Conservation (phyloP, 2,329 filamentous ascomycete genomes). For the Verticillium isaacii region DNA sequence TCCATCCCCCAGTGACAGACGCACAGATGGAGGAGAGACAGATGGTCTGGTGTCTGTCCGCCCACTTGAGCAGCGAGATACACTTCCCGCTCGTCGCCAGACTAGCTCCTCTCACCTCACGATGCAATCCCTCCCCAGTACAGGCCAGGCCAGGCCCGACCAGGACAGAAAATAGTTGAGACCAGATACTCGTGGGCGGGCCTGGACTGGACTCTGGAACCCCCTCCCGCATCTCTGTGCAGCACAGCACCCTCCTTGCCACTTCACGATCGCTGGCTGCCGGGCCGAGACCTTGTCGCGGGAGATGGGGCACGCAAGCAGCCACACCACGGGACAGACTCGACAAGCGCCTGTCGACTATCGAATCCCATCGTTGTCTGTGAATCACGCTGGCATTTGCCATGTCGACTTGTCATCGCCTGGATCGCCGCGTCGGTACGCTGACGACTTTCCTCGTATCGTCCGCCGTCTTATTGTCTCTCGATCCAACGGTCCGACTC, state of each 20-base stretch:
- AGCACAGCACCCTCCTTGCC: neutral
- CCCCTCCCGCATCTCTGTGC: neutral
- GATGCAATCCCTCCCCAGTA: neutral
- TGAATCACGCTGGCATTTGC: neutral
- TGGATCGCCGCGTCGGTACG: neutral
- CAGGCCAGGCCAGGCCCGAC: too few relatives aligned
- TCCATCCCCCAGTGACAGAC: neutral
- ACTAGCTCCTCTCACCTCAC: neutral
- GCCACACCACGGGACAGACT: conserved; percentile 2
- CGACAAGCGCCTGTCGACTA: neutral
- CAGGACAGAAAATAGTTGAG: neutral
- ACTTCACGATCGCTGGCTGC: neutral
- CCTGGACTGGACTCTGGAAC: neutral
- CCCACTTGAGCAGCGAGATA: neutral
- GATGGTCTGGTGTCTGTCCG: neutral
- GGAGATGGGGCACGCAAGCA: neutral
- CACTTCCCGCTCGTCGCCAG: neutral
- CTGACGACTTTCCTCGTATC: neutral
- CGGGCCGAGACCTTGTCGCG: conserved; percentile 1
- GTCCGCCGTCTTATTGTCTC: neutral
- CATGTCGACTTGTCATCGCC: neutral
- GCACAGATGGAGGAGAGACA: neutral
- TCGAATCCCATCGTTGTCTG: neutral
- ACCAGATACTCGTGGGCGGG: neutral
- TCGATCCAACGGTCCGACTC: neutral